phyloP scores from a whole-genome alignment of 2,329 filamentous ascomycete genomes.

The Incumbomyces lentus region DNA sequence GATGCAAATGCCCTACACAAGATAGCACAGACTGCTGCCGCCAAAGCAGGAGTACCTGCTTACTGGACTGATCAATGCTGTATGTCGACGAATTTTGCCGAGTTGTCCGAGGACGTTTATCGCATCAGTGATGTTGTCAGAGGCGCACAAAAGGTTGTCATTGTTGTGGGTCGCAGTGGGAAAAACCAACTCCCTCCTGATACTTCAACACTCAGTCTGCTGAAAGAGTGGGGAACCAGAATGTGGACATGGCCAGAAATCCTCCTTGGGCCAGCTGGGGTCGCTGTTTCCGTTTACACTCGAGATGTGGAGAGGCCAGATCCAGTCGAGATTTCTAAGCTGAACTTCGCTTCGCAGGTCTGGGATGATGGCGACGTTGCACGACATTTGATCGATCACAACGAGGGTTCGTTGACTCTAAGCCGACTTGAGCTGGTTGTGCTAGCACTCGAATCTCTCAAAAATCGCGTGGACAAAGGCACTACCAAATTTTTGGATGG shows the following conservation, averaged over 20 bases:
- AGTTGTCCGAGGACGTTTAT: slow-evolving; percentile 30
- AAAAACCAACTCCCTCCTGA: slow-evolving; percentile 14
- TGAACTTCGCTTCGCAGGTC: slow-evolving; percentile 31
- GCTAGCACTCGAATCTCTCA: slow-evolving; percentile 33
- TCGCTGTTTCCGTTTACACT: slow-evolving; percentile 26
- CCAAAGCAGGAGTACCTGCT: slow-evolving; percentile 27
- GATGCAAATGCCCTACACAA: slow-evolving; percentile 23
- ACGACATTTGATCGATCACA: slow-evolving; percentile 38
- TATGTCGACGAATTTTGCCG: slow-evolving; percentile 27
- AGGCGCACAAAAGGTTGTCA: slow-evolving; percentile 32
- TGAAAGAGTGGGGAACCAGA: slow-evolving; percentile 35
- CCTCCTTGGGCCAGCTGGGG: slow-evolving; percentile 25
- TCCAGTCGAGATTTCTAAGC: slow-evolving; percentile 27
- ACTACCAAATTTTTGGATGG: slow-evolving; percentile 30
- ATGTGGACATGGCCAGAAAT: slow-evolving; percentile 41
- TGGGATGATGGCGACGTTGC: slow-evolving; percentile 33
- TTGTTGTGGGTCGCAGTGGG: slow-evolving; percentile 30
- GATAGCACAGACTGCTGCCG: slow-evolving; percentile 31
- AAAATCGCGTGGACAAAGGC: slow-evolving; percentile 21
- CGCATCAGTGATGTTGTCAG: slow-evolving; percentile 38
- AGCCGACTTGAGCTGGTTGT: slow-evolving; percentile 34
- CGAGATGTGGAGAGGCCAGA: slow-evolving; percentile 21
- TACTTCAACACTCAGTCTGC: slow-evolving; percentile 23
- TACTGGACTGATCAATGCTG: slow-evolving; percentile 38
- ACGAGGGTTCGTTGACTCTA: slow-evolving; percentile 33